Evolutionary conservation across 2,329 filamentous ascomycete genomes (phyloP).

Genomic region (Exophiala calicioides): DNA sequence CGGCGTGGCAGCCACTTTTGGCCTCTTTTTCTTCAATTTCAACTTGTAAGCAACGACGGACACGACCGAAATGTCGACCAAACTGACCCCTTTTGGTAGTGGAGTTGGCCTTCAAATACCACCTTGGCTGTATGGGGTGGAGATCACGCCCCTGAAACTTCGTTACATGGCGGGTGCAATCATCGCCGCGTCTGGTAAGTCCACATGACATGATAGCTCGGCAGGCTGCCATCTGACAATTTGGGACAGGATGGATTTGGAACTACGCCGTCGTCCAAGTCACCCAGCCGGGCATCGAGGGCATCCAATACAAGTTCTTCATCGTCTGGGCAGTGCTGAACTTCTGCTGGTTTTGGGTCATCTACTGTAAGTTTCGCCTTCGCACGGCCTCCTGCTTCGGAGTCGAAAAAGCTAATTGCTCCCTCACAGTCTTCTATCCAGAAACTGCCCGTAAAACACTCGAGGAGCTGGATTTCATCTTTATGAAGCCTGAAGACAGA

Average conservation of each 20-base stretch:
- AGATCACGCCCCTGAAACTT: slow-evolving; percentile 1
- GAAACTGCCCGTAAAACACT: no score
- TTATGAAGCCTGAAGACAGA: no score
- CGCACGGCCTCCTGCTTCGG: no score
- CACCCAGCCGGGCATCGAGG: background rate
- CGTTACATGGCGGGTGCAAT: background rate
- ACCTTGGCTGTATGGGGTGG: background rate
- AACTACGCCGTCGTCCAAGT: slow-evolving; percentile 1
- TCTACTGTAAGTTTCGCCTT: slow-evolving; percentile 1
- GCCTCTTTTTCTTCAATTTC: slow-evolving; percentile 3
- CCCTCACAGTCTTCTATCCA: no score
- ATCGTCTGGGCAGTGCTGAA: background rate
- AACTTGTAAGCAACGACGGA: background rate
- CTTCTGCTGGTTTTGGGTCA: background rate
- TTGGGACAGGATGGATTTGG: background rate
- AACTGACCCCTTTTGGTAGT: background rate
- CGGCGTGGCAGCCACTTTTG: background rate
- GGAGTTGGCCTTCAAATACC: slow-evolving; percentile 1
- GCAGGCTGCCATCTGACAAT: background rate
- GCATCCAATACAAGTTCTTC: background rate
- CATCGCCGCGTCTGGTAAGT: background rate
- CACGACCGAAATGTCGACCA: background rate
- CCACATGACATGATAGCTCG: background rate
- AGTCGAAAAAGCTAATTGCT: no score
- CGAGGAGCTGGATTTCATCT: no score